Evolutionary conservation across 306 rosid genomes (phyloP).

Genomic region (Potentilla sterilis): DNA sequence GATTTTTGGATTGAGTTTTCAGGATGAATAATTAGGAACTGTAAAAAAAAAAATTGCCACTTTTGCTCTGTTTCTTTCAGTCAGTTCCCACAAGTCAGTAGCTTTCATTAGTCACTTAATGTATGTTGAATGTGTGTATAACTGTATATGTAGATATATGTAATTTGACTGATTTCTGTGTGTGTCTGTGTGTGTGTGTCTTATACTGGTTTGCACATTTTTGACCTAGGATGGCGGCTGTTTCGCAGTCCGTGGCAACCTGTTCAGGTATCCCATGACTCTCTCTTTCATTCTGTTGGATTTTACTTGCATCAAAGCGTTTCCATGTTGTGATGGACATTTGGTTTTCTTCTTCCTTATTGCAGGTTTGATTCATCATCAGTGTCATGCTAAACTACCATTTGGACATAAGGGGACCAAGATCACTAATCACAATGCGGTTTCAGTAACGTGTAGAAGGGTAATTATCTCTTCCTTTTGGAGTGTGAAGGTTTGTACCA

Average conservation of each 20-base stretch:
- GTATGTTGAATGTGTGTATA: background rate
- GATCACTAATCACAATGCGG: slow-evolving; percentile 24
- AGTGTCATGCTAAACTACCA: slow-evolving; percentile 23
- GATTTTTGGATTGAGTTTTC: background rate
- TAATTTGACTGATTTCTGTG: background rate
- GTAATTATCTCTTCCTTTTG: slow-evolving; percentile 31
- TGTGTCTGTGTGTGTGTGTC: background rate
- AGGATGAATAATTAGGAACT: background rate
- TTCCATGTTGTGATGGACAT: background rate
- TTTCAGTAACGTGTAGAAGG: slow-evolving; percentile 29
- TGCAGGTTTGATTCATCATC: slow-evolving; percentile 39
- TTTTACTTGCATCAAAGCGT: background rate
- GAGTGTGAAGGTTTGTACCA: background rate
- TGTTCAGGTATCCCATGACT: slow-evolving; percentile 29
- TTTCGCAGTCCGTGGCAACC: slow-evolving; percentile 29
- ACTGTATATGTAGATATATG: background rate
- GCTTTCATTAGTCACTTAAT: background rate
- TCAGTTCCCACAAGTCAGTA: background rate
- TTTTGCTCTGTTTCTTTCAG: background rate
- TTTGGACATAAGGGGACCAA: slow-evolving; percentile 25
- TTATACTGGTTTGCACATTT: background rate
- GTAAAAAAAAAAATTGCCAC: background rate
- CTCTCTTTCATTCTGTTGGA: background rate
- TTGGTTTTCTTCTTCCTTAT: background rate
- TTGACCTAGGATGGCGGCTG: slow-evolving; percentile 37